These are phyloP conservation scores for Luvunga scandens DNA, from an alignment of 345 rosid genomes.

Conservation along the genomic window DNA sequence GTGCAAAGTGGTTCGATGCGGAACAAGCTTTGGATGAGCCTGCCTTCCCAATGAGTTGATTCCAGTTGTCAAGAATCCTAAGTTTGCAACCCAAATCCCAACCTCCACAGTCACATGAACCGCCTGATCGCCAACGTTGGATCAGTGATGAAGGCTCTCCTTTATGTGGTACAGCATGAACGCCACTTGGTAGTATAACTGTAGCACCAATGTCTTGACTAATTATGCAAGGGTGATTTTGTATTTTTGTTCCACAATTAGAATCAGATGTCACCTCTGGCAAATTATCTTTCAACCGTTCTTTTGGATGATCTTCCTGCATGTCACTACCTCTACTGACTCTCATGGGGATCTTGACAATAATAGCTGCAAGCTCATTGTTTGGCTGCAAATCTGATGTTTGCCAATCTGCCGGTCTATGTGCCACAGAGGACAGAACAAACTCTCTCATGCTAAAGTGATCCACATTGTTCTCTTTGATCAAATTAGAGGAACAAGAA, in stretches of 20 bases:
- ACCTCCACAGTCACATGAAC: conserved; percentile 97
- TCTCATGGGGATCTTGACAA: conserved; percentile 53
- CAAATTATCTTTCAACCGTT: conserved; percentile 22
- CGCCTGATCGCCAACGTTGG: conserved; percentile 90
- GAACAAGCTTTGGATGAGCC: conserved; percentile 36
- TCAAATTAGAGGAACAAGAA: conserved; percentile 30
- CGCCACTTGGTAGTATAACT: conserved; percentile 84
- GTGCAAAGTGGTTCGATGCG: conserved; percentile 43
- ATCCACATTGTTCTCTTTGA: conserved; percentile 25
- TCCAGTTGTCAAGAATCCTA: conserved; percentile 50
- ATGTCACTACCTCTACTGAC: conserved; percentile 21
- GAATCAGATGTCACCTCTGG: conserved; percentile 12
- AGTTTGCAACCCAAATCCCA: conserved; percentile 94
- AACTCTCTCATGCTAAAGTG: conserved; percentile 52
- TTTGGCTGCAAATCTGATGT: conserved; percentile 49
- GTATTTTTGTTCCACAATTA: conserved; percentile 16
- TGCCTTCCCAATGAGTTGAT: conserved; percentile 29
- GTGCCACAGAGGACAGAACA: conserved; percentile 62
- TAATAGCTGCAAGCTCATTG: conserved; percentile 87
- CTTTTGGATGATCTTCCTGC: conserved; percentile 5
- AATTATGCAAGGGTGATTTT: conserved; percentile 18
- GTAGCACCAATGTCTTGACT: conserved; percentile 45
- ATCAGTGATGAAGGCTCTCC: conserved; percentile 89
- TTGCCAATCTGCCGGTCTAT: conserved; percentile 37
- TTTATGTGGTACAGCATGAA: conserved; percentile 76